phyloP scores from a whole-genome alignment of 2,329 filamentous ascomycete species.

The Emmonsiellopsis sp. region DNA sequence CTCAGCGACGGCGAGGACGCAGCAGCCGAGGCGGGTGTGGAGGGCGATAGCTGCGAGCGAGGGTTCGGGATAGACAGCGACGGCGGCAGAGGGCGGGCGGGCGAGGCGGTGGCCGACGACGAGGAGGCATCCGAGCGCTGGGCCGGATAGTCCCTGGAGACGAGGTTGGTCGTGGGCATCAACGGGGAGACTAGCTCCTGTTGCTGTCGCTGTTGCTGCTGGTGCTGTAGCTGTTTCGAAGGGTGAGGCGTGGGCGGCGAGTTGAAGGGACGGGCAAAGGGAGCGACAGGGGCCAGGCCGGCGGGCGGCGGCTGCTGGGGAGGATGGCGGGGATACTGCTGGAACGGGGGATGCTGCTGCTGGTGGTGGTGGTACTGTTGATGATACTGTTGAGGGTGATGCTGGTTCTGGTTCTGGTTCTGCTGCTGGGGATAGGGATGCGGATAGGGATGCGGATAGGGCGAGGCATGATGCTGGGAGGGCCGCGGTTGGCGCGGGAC shows the following conservation, averaged over 20 bases:
- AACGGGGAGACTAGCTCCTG: not conserved
- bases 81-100: conserved; percentile 15
- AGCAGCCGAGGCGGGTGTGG: not conserved
- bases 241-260: too few relatives aligned
- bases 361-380: not conserved
- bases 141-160: conserved; percentile 26
- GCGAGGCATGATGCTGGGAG: too few relatives aligned
- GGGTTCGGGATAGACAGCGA: conserved; percentile 14
- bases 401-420: not conserved
- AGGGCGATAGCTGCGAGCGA: not conserved
- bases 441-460: not conserved
- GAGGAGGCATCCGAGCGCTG: conserved; percentile 18
- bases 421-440: not conserved
- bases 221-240: too few relatives aligned
- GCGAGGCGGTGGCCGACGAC: too few relatives aligned
- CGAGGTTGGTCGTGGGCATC: conserved; percentile 17
- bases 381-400: not conserved
- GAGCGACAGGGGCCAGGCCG: not conserved
- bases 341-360: too few relatives aligned
- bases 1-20: not conserved
- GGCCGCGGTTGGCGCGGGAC: too few relatives aligned
- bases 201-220: not conserved
- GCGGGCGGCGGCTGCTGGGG: not conserved
- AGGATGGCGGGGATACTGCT: not conserved
- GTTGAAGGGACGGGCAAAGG: not conserved